Base-by-base conservation (phyloP, 2,329 filamentous ascomycete species). In the Dendryphion nanum region DNA sequence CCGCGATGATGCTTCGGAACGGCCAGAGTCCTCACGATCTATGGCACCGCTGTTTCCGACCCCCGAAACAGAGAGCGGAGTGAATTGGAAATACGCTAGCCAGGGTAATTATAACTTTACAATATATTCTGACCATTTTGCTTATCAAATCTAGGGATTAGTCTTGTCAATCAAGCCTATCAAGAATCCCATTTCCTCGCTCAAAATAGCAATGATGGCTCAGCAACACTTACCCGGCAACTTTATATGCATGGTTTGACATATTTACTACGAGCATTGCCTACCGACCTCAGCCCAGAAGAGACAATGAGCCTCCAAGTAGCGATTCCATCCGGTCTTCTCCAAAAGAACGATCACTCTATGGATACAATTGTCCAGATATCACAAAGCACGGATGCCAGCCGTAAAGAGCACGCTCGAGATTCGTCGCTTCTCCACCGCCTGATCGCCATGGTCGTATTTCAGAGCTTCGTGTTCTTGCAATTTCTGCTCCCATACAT, bases 241-340 rank as follows among this genome's bases (percentile, higher is more conserved):
- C 71, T 83, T 7, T 86, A 84, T 59, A 64, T 86, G 33, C 78
- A 85, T 49, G 76, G 79, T 41, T 63, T 83, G 4, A 75, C 76
- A 3, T 84, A 84, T 57, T 68, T 86, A 17, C 70, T 86, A n/a
- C 75, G 75, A 43, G 82, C 77, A 6, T 70, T 86, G 0, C 83
- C 83, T 0, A 44, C 62, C 2, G 69, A 83, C 34, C 71, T 86
- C 19, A 75, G 74, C 20, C 63, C 65, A 2, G 72, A 75, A 45
- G 83, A 86, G 55, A 57, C 66, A 18, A 55, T 74, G 17, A 72
- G 71, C 32, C 65, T 84, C 4, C 71, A 71, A 24, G 69, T 68
- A 17, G 72, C 79, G 1, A 60, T 81, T 4, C 79, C 79, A 2
- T 44, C 52, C 5, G 42, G 47, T 20, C 41, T 66, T 0, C 19